phyloP scores from a whole-genome alignment of 495 filamentous ascomycete genomes.

The Aspergillus egyptiacus region DNA sequence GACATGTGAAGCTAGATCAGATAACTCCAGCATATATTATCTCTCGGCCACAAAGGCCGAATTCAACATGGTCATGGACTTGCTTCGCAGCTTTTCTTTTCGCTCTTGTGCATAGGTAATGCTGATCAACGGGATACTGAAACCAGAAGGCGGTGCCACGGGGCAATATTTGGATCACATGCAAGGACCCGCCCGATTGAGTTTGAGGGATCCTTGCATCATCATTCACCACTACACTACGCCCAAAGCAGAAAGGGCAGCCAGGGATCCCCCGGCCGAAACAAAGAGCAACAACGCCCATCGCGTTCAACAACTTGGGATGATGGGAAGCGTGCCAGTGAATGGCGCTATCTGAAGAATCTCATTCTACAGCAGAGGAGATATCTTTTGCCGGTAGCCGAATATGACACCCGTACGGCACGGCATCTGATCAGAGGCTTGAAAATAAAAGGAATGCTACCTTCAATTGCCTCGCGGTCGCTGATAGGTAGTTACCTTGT shows the following conservation, averaged over 20 bases:
- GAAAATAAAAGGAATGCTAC: not conserved
- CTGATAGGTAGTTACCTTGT: too few relatives aligned
- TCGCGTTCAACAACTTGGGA: too few relatives aligned
- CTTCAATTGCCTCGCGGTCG: not conserved
- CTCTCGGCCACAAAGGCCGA: too few relatives aligned
- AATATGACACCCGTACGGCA: too few relatives aligned
- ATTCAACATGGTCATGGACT: too few relatives aligned
- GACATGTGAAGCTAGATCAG: too few relatives aligned
- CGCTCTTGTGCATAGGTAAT: too few relatives aligned
- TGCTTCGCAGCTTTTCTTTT: too few relatives aligned
- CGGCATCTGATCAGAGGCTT: not conserved
- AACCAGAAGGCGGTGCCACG: constrained; percentile 8
- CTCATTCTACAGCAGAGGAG: not conserved
- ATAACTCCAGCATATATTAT: too few relatives aligned
- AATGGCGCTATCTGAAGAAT: not conserved
- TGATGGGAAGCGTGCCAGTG: not conserved
- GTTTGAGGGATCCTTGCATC: constrained; percentile 1
- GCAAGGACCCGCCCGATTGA: constrained; percentile 13
- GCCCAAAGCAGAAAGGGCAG: not conserved
- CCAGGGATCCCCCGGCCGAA: not conserved
- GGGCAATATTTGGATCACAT: constrained; percentile 10
- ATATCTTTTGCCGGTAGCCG: not conserved
- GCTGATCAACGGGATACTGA: constrained; percentile 7
- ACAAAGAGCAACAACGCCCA: not conserved
- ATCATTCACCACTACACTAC: not conserved